These are phyloP conservation scores for Moelleriella libera DNA, from an alignment of 2,329 filamentous ascomycete species.

Conservation along the genomic window DNA sequence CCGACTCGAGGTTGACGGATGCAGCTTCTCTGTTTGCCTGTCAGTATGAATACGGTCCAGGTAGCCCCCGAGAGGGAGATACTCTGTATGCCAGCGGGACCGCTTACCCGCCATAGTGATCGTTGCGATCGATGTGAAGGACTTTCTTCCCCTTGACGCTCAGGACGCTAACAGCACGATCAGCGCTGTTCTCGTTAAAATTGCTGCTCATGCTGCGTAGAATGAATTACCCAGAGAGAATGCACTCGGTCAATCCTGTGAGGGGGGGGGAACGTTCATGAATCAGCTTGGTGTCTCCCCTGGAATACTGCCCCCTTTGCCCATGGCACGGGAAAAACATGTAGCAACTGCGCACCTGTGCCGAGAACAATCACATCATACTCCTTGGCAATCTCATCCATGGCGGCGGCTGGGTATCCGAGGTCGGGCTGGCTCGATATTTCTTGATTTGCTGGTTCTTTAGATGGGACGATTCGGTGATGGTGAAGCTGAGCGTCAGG, in stretches of 20 bases:
- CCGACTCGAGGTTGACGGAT: slow-evolving; percentile 90
- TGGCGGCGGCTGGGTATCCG: slow-evolving; percentile 26
- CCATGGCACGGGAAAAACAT: too few relatives aligned
- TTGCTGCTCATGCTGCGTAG: not conserved
- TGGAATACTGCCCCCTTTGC: not conserved
- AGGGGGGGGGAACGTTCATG: not conserved
- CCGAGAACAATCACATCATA: slow-evolving; percentile 98
- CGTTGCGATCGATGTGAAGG: slow-evolving; percentile 95
- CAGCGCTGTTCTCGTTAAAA: not conserved
- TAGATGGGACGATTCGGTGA: not conserved
- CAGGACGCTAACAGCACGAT: slow-evolving; percentile 45
- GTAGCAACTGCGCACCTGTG: slow-evolving; percentile 54
- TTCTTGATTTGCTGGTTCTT: not conserved
- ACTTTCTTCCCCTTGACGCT: slow-evolving; percentile 99
- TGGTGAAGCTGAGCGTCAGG: not conserved
- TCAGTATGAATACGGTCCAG: not conserved
- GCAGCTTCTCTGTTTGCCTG: slow-evolving; percentile 56
- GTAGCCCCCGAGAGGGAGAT: too few relatives aligned
- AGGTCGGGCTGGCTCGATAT: not conserved
- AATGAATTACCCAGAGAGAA: slow-evolving; percentile 75
- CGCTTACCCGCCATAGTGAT: slow-evolving; percentile 89
- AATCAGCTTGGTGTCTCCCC: slow-evolving; percentile 1
- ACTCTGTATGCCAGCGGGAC: too few relatives aligned
- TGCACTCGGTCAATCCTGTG: slow-evolving; percentile 91
- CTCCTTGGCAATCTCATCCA: slow-evolving; percentile 97